These are phyloP conservation scores for Ceratobasidium sp. DNA, from an alignment of 1,284 basidiomycete species.

Conservation along the genomic window DNA sequence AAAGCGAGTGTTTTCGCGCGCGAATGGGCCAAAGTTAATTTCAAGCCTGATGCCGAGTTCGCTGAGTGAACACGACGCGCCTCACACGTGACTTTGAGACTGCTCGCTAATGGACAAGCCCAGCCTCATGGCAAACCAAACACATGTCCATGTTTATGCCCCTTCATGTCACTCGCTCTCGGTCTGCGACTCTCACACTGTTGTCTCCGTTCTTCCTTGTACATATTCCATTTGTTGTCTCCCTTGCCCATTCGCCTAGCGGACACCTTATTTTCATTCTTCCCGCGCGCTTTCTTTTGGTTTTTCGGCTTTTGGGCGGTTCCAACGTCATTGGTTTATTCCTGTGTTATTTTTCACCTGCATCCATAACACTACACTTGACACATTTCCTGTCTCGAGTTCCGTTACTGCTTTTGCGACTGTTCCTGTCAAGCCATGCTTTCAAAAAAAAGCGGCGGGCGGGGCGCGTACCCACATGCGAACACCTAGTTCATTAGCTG, in stretches of 20 bases:
- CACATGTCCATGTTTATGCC: constrained; percentile 29
- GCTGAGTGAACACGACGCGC: constrained; percentile 32
- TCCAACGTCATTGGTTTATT: constrained; percentile 14
- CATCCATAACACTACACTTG: constrained; percentile 28
- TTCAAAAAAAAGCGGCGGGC: not conserved
- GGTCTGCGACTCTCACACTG: constrained; percentile 32
- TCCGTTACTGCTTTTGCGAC: not conserved
- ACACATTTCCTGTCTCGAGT: constrained; percentile 8
- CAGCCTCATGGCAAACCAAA: constrained; percentile 12
- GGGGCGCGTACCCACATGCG: constrained; percentile 17
- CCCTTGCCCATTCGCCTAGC: constrained; percentile 34
- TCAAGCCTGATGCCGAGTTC: constrained; percentile 28
- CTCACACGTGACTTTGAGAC: constrained; percentile 39
- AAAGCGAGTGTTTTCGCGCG: constrained; percentile 67
- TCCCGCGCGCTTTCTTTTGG: constrained; percentile 32
- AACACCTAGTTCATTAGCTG: constrained; percentile 14
- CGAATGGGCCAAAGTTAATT: constrained; percentile 55
- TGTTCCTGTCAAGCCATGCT: constrained; percentile 1
- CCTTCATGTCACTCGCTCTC: constrained; percentile 39
- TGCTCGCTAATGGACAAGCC: constrained; percentile 33
- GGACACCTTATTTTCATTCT: constrained; percentile 33
- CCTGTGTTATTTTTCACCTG: constrained; percentile 8
- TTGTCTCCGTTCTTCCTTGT: constrained; percentile 22
- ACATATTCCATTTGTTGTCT: constrained; percentile 23
- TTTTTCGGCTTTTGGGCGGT: constrained; percentile 27